A percentile compares a stretch with the other conserved stretches of the same genome.
Evolutionary conservation across 768 basidiomycete genomes (phyloP).

Genomic region (Auricularia heimuer): DNA sequence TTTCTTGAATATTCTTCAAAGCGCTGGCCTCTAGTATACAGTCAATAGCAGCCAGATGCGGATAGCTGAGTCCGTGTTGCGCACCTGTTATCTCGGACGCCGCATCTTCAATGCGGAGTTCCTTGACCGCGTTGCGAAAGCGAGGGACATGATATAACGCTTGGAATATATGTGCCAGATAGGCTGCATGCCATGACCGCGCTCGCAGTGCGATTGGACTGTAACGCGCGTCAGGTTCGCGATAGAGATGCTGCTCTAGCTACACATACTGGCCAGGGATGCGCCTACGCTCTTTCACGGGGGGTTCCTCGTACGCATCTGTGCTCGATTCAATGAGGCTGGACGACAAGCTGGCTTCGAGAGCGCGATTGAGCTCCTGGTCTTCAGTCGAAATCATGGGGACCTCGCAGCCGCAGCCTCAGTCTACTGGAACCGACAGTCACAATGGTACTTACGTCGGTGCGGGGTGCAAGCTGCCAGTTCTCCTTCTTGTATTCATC

Average conservation of each 20-base stretch:
- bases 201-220: conserved; percentile 70
- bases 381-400: conserved; percentile 29
- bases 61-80: too few relatives aligned
- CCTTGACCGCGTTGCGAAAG: conserved; percentile 33
- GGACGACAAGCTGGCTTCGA: conserved; percentile 55
- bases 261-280: neutral
- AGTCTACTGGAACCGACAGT: neutral
- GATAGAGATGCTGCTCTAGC: neutral
- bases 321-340: conserved; percentile 26
- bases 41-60: too few relatives aligned
- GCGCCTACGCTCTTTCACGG: conserved; percentile 42
- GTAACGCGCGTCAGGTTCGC: neutral
- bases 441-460: neutral
- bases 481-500: neutral
- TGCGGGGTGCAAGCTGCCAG: neutral
- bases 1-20: too few relatives aligned
- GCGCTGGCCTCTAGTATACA: too few relatives aligned
- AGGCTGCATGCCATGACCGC: conserved; percentile 37
- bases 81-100: too few relatives aligned
- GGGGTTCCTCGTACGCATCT: conserved; percentile 42
- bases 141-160: conserved; percentile 63
- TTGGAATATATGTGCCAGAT: conserved; percentile 56
- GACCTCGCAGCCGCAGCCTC: neutral
- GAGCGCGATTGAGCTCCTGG: conserved; percentile 55
- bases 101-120: too few relatives aligned